Base-by-base conservation (phyloP, 2,329 filamentous ascomycete genomes). In the Aspergillus novofumigatus region DNA sequence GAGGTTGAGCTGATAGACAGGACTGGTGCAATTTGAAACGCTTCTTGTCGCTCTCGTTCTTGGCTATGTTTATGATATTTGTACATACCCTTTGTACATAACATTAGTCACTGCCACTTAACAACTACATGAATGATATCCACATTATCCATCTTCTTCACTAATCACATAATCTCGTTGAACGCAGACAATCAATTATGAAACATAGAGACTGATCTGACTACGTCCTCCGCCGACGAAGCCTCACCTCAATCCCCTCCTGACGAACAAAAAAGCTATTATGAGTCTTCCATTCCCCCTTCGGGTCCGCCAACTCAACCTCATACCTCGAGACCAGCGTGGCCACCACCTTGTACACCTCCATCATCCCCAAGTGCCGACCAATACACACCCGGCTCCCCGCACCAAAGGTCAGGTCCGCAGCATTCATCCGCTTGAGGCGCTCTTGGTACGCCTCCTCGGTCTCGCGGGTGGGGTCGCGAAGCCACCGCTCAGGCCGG, bases 191-290 rank as follows among this genome's bases (percentile, higher is more conserved):
- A 4, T 17, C 6, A 35, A 6, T 0, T 0, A 17, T 17, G 1
- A 35, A 35, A 17, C 14, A 17, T 17, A 35, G 5, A 6, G 1
- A 7, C 14, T 6, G 32, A 3, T 32, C 32, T 7, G 32, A 0
- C 32, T 35, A 35, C 6, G 11, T 35, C 11, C 32, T 35, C 0
- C 32, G 32, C 11, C 14, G 59, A n/a, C 41, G n/a, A 44, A 65
- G 57, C 4, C 57, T 55, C 53, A 84, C 81, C 50, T 83, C 76
- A 58, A 85, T 65, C 0, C 83, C 83, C 51, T 79, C 75, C 67
- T 85, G 83, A 9, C 85, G 81, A 9, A 85, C 83, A 63, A 86
- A 85, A 68, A 85, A 85, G 3, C 81, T 83, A 21, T 82, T 78
- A 54, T 81, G 78, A n/a, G 81, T 80, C 58, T 76, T 77, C 62